phyloP scores from a whole-genome alignment of 805 yeast genomes.

The Barnettozyma siamensis region DNA sequence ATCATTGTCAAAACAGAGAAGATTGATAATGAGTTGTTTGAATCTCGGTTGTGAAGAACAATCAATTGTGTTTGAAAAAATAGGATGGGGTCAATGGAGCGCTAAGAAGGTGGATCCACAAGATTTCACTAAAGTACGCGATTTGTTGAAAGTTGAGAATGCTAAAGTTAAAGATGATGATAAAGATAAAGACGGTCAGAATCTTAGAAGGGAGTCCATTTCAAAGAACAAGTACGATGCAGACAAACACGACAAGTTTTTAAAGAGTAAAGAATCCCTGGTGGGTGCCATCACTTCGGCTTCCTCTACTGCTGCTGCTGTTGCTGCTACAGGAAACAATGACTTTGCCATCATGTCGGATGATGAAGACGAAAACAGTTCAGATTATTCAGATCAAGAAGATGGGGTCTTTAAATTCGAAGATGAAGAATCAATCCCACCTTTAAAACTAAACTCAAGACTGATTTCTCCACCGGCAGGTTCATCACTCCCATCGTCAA shows the following conservation, averaged over 20 bases:
- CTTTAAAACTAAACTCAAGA: slow-evolving; percentile 21
- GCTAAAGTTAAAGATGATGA: slow-evolving; percentile 40
- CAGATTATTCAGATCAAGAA: slow-evolving; percentile 29
- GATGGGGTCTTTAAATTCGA: slow-evolving; percentile 30
- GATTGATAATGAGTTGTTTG: slow-evolving; percentile 84
- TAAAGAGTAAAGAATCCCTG: slow-evolving; percentile 4
- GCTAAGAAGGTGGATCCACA: slow-evolving; percentile 47
- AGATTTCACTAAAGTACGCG: slow-evolving; percentile 35
- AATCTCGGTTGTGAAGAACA: slow-evolving; percentile 57
- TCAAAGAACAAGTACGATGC: slow-evolving; percentile 23
- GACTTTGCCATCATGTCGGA: slow-evolving; percentile 25
- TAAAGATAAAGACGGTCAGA: background rate
- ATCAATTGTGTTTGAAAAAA: slow-evolving; percentile 74
- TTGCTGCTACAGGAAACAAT: slow-evolving; percentile 31
- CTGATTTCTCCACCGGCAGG: slow-evolving; percentile 19
- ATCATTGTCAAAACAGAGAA: slow-evolving; percentile 81
- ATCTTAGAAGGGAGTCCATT: slow-evolving; percentile 28
- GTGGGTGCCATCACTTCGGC: too few relatives aligned
- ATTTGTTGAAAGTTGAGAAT: slow-evolving; percentile 33
- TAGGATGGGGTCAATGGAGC: slow-evolving; percentile 99
- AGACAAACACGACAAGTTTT: slow-evolving; percentile 22
- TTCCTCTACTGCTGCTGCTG: slow-evolving; percentile 18
- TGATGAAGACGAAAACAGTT: slow-evolving; percentile 28
- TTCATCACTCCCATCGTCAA: slow-evolving; percentile 11
- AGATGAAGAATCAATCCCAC: slow-evolving; percentile 30